Conservation (phyloP, 116 monocot genomes). For the Cymodocea nodosa region DNA sequence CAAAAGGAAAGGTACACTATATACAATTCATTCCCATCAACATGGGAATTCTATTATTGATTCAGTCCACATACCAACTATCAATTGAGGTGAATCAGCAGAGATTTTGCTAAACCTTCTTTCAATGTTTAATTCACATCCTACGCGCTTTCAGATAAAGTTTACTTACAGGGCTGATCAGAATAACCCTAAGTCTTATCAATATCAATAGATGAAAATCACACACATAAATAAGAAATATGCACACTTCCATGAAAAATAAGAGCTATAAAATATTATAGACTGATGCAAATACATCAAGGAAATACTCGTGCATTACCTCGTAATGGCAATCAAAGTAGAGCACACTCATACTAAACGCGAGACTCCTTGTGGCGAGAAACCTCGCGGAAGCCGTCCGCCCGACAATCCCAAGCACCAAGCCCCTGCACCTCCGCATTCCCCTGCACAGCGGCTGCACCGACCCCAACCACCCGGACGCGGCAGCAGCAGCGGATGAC, state of each 20-base stretch:
- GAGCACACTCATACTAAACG: conserved; percentile 94
- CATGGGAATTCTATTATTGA: no score
- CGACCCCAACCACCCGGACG: conserved; percentile 86
- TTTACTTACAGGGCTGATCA: neutral
- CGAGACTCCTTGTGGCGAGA: conserved; percentile 76
- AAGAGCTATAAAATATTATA: no score
- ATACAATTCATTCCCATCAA: no score
- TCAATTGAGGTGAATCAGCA: neutral
- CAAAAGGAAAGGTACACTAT: no score
- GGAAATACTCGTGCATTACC: conserved; percentile 20
- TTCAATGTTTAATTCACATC: neutral
- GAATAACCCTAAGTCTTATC: no score
- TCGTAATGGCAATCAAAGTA: conserved; percentile 74
- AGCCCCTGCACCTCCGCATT: conserved; percentile 84
- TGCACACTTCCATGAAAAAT: no score
- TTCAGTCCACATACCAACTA: no score
- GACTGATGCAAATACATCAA: no score
- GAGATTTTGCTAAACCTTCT: neutral
- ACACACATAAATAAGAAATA: no score
- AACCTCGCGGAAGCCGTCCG: conserved; percentile 63
- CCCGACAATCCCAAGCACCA: conserved; percentile 88
- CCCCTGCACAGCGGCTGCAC: conserved; percentile 81
- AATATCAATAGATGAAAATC: no score
- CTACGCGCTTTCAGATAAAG: neutral
- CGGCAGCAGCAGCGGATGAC: conserved; percentile 45